Conservation (phyloP, 345 rosid genomes). For the Hypericum androsaemum region DNA sequence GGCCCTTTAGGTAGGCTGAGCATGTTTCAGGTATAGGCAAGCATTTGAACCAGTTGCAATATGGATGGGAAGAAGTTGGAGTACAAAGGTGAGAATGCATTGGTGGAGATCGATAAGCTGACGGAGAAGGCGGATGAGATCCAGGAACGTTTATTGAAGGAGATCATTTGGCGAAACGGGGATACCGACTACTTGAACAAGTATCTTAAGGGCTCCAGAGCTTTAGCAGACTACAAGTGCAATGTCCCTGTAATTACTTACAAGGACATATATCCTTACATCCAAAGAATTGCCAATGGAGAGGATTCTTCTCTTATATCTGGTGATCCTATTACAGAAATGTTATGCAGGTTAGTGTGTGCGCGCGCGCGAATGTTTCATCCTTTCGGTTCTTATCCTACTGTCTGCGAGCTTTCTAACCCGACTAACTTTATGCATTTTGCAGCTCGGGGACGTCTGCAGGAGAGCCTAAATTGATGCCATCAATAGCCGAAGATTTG, state of each 20-base stretch:
- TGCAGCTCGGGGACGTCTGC: constrained; percentile 66
- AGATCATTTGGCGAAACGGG: constrained; percentile 33
- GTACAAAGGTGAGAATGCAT: constrained; percentile 46
- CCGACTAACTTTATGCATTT: constrained; percentile 8
- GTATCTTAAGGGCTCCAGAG: constrained; percentile 35
- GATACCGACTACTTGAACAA: constrained; percentile 44
- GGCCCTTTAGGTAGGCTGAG: constrained; percentile 8
- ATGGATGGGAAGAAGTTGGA: constrained; percentile 54
- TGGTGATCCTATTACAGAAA: constrained; percentile 44
- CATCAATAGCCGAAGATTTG: constrained; percentile 53
- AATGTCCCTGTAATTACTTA: constrained; percentile 43
- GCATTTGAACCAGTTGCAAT: constrained; percentile 2
- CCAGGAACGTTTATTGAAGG: constrained; percentile 37
- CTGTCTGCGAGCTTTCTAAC: neutral
- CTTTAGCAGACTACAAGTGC: constrained; percentile 30
- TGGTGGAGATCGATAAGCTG: constrained; percentile 46
- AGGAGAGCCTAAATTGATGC: constrained; percentile 57
- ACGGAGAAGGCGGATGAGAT: constrained; percentile 37
- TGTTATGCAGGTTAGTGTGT: constrained; percentile 48
- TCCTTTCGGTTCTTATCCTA: neutral
- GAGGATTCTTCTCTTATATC: constrained; percentile 48
- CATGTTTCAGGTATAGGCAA: no score
- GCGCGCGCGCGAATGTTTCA: neutral
- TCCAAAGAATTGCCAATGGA: constrained; percentile 52
- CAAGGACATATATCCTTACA: constrained; percentile 43